These are phyloP conservation scores for Sungouiozyma intestinalis DNA, from an alignment of 805 yeast genomes.

Conservation along the genomic window DNA sequence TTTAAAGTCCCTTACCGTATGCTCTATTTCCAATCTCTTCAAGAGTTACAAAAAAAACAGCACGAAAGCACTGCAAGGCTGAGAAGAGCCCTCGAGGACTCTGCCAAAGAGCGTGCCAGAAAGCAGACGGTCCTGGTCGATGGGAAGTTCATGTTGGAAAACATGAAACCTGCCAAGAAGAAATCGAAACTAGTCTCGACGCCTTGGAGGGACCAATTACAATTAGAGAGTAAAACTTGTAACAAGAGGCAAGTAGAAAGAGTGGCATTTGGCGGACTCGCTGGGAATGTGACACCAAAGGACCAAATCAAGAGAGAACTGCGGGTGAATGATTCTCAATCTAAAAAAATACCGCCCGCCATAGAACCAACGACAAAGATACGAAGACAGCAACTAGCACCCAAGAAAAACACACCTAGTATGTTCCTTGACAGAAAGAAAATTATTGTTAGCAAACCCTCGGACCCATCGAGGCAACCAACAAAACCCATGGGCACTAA, in stretches of 20 bases:
- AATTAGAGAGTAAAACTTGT: neutral
- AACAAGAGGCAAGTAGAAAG: conserved; percentile 6
- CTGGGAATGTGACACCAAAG: conserved; percentile 9
- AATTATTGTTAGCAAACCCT: neutral
- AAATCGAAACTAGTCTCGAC: neutral
- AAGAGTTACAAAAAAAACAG: conserved; percentile 27
- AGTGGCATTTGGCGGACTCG: conserved; percentile 27
- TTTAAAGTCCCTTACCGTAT: conserved; percentile 29
- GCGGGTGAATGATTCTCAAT: neutral
- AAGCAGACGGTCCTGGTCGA: conserved; percentile 24
- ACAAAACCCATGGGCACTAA: conserved; percentile 1
- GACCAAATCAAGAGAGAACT: neutral
- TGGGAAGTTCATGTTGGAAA: conserved; percentile 1
- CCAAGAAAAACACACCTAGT: neutral
- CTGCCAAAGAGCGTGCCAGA: conserved; percentile 24
- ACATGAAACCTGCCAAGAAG: neutral
- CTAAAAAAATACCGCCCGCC: neutral
- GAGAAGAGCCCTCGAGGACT: conserved; percentile 23
- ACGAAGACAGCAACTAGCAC: neutral
- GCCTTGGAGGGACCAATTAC: neutral
- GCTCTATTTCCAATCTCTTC: conserved; percentile 26
- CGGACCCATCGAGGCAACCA: neutral
- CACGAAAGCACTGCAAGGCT: conserved; percentile 28
- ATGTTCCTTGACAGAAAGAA: neutral
- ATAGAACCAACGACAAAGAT: neutral